Conservation (phyloP, 2,329 filamentous ascomycete species). For the Xylaria sp. region DNA sequence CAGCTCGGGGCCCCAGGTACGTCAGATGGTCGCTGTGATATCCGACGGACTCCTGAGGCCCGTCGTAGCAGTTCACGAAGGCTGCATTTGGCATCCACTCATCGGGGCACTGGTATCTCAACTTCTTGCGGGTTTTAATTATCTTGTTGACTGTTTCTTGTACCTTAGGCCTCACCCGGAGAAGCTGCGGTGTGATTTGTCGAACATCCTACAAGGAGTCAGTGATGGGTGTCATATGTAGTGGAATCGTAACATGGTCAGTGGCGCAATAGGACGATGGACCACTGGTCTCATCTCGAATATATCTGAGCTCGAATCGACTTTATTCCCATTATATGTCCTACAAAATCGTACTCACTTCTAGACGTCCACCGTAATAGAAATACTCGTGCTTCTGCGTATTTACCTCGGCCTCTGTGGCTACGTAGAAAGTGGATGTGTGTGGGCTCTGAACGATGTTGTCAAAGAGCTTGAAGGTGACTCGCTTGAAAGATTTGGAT, state of each 20-base stretch:
- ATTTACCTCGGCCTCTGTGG: slow-evolving; percentile 74
- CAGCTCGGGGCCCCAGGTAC: slow-evolving; percentile 86
- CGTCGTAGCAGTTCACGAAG: slow-evolving; percentile 94
- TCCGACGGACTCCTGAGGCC: slow-evolving; percentile 83
- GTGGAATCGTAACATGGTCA: neutral
- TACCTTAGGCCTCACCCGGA: slow-evolving; percentile 75
- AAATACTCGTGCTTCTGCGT: slow-evolving; percentile 82
- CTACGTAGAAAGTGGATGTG: slow-evolving; percentile 84
- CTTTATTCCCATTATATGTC: too few species aligned
- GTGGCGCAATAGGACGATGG: neutral
- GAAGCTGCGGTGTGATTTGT: slow-evolving; percentile 78
- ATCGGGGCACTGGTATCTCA: slow-evolving; percentile 78
- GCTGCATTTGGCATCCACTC: slow-evolving; percentile 88
- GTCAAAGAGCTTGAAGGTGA: slow-evolving; percentile 88
- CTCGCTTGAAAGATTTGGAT: slow-evolving; percentile 74
- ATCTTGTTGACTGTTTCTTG: slow-evolving; percentile 81
- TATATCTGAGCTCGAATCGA: neutral
- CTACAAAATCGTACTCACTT: slow-evolving; percentile 54
- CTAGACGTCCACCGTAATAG: slow-evolving; percentile 83
- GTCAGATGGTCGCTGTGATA: slow-evolving; percentile 95
- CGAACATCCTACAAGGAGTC: slow-evolving; percentile 73
- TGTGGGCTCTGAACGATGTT: slow-evolving; percentile 87
- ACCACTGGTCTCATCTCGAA: neutral
- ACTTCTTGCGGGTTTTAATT: slow-evolving; percentile 77
- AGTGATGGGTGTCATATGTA: slow-evolving; percentile 10